Evolutionary conservation across 371 early-diverging fungal species (phyloP).

Genomic region (Fennellomyces sp.): DNA sequence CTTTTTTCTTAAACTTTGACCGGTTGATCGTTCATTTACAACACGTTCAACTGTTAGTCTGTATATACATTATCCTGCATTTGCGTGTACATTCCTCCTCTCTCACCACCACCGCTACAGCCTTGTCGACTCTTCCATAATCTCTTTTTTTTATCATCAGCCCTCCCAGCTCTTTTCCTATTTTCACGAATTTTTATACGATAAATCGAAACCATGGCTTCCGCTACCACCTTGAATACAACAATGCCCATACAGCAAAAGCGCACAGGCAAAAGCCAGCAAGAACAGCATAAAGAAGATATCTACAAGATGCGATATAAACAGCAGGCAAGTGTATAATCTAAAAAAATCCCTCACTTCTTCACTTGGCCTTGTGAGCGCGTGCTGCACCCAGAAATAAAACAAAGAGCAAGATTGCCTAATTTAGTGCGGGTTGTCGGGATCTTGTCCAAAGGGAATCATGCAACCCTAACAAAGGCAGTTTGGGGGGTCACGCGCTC

Average conservation of each 20-base stretch:
- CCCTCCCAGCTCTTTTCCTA: not conserved
- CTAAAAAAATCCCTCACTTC: not conserved
- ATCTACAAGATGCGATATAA: constrained; percentile 1
- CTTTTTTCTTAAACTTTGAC: not conserved
- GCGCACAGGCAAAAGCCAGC: constrained; percentile 4
- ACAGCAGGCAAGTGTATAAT: not conserved
- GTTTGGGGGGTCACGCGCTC: not conserved
- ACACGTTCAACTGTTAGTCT: not conserved
- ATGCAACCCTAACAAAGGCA: not conserved
- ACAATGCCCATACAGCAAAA: not conserved
- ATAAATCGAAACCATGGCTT: not conserved
- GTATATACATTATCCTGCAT: not conserved
- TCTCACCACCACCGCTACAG: not conserved
- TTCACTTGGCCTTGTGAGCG: not conserved
- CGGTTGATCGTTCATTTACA: too few species aligned
- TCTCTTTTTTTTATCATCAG: not conserved
- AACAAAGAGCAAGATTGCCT: constrained; percentile 2
- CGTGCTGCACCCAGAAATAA: constrained; percentile 5
- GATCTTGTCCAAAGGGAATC: constrained; percentile 5
- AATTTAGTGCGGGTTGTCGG: constrained; percentile 2
- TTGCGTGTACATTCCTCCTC: not conserved
- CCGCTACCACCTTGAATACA: not conserved
- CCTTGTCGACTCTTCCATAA: not conserved
- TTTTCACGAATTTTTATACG: not conserved
- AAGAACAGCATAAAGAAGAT: constrained; percentile 1